These are phyloP conservation scores for Arabidopsis hybrid DNA, from an alignment of 441 rosid genomes.

Conservation along the genomic window DNA sequence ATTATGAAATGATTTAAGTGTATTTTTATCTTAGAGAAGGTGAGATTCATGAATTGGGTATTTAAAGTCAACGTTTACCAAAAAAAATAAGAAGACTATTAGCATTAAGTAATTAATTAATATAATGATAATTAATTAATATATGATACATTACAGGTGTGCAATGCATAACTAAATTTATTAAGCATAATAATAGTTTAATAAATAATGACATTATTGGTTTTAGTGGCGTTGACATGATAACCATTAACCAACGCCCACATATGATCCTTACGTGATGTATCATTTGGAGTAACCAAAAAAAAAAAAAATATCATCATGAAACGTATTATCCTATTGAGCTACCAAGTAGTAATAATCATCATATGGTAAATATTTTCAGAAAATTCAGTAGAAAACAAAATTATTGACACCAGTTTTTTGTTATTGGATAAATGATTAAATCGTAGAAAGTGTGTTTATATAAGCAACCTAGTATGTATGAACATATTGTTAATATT, in stretches of 20 bases:
- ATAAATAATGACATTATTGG: constrained; percentile 17
- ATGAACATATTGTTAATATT: neutral
- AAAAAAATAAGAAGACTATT: neutral
- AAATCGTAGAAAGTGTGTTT: neutral
- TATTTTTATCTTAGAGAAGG: neutral
- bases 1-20: neutral
- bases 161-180: constrained; percentile 2
- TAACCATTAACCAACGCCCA: neutral
- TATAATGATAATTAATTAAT: neutral
- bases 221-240: constrained; percentile 17
- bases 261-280: no score
- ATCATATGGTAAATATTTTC: no score
- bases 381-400: no score
- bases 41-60: constrained; percentile 16
- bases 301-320: no score
- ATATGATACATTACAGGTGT: constrained; percentile 1
- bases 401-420: no score
- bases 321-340: no score
- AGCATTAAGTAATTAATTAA: neutral
- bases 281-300: no score
- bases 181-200: neutral
- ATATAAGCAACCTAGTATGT: neutral
- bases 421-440: no score
- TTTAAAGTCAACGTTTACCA: constrained; percentile 27
- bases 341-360: no score